phyloP scores from a whole-genome alignment of 495 filamentous ascomycete genomes.

The Annulohypoxylon moriforme region DNA sequence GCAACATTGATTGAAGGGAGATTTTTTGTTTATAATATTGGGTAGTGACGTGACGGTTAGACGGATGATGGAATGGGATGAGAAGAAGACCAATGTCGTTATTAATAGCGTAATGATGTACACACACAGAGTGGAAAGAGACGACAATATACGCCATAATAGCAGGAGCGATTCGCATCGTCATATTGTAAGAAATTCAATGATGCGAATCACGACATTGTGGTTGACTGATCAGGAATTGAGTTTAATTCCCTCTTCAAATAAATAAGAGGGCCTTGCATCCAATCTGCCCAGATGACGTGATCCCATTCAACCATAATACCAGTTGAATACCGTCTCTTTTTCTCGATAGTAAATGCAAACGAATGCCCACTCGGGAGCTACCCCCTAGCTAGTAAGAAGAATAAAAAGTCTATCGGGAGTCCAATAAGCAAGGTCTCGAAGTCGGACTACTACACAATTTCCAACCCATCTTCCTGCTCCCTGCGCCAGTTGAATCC shows the following conservation, averaged over 20 bases:
- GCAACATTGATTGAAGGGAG: neutral
- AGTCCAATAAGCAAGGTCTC: slow-evolving; percentile 35
- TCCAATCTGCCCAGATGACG: slow-evolving; percentile 8
- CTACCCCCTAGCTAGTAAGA: slow-evolving; percentile 10
- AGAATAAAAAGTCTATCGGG: slow-evolving; percentile 41
- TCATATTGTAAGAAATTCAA: neutral
- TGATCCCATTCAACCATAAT: neutral
- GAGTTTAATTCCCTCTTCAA: neutral
- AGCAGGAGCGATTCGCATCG: neutral
- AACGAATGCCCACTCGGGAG: slow-evolving; percentile 12
- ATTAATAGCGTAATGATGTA: slow-evolving; percentile 4
- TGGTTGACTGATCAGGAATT: neutral
- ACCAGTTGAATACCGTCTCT: neutral
- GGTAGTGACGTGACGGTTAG: neutral
- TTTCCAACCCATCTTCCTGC: neutral
- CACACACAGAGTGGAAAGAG: neutral
- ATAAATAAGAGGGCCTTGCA: neutral
- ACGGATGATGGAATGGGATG: neutral
- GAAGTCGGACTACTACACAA: slow-evolving; percentile 22
- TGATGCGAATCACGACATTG: neutral
- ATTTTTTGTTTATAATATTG: neutral
- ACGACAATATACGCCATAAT: neutral
- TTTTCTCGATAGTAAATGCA: neutral
- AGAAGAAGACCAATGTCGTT: neutral
- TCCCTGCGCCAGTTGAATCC: slow-evolving; percentile 32